Base-by-base conservation (phyloP, 164 flowering plant species). In the Berberis vulgaris region DNA sequence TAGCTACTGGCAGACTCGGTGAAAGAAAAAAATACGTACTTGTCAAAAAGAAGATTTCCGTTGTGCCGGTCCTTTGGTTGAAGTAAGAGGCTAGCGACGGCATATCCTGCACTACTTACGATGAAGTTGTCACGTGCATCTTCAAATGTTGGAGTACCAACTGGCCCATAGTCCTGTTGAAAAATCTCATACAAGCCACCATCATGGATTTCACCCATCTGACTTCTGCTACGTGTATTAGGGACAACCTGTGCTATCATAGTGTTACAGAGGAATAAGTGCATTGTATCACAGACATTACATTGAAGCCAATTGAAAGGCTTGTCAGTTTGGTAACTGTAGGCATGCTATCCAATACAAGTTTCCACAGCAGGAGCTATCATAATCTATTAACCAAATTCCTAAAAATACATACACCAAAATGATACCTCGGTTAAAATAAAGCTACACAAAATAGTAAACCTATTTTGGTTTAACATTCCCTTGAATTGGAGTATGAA, bases 41-140 rank as follows among this genome's bases (percentile, higher is more conserved):
- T 84, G 79, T 91, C 99, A 76, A 91, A 88, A 57, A 95, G 88
- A 70, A 95, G 97, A 78, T 95, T 95, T 49, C 99, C 99, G 55
- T 95, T 95, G 77, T 95, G 99, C 65, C 99, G 79, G 71, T 95
- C 99, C 81, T 95, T 95, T 59, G 99, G 98, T 66, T 95, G 99
- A 72, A 95, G 97, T 67, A 95, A 67, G 65, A 91, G 91, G 69
- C 99, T 91, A 11, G 99, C 98, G 65, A 95, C 99, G 58, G 99
- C 99, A 84, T 95, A 95, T 70, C 99, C 99, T 63, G 99, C 98
- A 82, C 97, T 89, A 74, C 99, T 95, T 61, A 86, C 75, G 45
- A 95, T 84, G 70, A 95, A 95, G 64, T 95, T 91, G 61, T 89
- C 86, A 59, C 99, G 96, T 7, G 99, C 99, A 69, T 90, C 85